These are phyloP conservation scores for Cadophora sp. DNA, from an alignment of 2,329 filamentous ascomycete genomes.

Conservation along the genomic window DNA sequence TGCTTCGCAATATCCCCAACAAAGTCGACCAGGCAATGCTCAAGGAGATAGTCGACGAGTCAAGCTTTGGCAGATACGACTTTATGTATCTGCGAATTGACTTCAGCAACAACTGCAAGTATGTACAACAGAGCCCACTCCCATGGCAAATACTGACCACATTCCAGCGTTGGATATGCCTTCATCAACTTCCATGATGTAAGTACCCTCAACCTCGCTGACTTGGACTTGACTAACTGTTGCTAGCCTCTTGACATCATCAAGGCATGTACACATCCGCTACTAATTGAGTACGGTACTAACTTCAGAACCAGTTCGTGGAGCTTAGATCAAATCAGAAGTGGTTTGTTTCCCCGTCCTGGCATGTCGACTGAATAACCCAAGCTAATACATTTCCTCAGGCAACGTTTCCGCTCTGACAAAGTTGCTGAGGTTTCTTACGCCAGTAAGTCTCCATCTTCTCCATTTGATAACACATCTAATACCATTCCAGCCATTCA, in stretches of 20 bases:
- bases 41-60: slow-evolving; percentile 80
- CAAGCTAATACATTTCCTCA: neutral
- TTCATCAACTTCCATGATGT: slow-evolving; percentile 95
- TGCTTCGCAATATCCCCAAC: slow-evolving; percentile 95
- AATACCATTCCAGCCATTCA: slow-evolving; percentile 72
- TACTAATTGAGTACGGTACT: slow-evolving; percentile 22
- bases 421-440: slow-evolving; percentile 93
- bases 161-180: slow-evolving; percentile 84
- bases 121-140: slow-evolving; percentile 47
- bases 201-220: slow-evolving; percentile 46
- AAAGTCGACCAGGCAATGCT: slow-evolving; percentile 80
- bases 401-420: slow-evolving; percentile 83
- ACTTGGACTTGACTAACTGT: slow-evolving; percentile 48
- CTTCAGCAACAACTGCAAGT: slow-evolving; percentile 85
- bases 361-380: neutral
- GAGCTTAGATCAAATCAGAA: slow-evolving; percentile 72
- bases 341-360: slow-evolving; percentile 57
- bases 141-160: slow-evolving; percentile 21
- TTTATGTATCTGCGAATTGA: slow-evolving; percentile 96
- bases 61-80: slow-evolving; percentile 83
- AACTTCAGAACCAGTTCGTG: slow-evolving; percentile 64
- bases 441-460: slow-evolving; percentile 70
- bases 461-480: slow-evolving; percentile 34
- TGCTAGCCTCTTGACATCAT: slow-evolving; percentile 74
- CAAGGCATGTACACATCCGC: slow-evolving; percentile 53